Percentiles rank a stretch among this genome's conserved stretches.
These are phyloP conservation scores for Firmiana major DNA, from an alignment of 345 rosid genomes.

Conservation along the genomic window DNA sequence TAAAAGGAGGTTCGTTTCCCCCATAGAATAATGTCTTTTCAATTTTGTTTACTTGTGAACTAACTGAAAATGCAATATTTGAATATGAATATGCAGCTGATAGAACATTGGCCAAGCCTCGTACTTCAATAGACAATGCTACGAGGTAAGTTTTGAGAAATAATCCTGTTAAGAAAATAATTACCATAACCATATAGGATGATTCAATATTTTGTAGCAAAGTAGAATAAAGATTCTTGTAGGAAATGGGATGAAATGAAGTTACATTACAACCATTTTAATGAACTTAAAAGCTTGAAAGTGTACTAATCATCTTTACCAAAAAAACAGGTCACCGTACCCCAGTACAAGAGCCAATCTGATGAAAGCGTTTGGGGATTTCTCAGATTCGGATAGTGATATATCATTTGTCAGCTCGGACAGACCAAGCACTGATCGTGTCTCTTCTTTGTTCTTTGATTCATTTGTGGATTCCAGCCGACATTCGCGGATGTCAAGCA, in stretches of 20 bases:
- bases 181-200: too few relatives aligned
- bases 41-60: not conserved
- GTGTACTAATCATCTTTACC: not conserved
- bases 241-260: too few relatives aligned
- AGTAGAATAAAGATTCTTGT: too few relatives aligned
- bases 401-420: constrained; percentile 82
- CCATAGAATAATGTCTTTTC: not conserved
- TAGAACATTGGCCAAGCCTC: constrained; percentile 23
- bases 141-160: constrained; percentile 37
- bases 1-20: constrained; percentile 45
- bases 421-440: constrained; percentile 62
- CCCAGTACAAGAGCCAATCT: constrained; percentile 30
- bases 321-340: constrained; percentile 49
- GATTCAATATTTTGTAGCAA: too few relatives aligned
- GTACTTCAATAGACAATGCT: constrained; percentile 41
- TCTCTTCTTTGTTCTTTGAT: constrained; percentile 46
- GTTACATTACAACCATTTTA: too few relatives aligned
- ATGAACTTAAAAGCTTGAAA: not conserved
- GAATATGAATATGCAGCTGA: constrained; percentile 8
- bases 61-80: not conserved
- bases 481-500: constrained; percentile 43
- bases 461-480: constrained; percentile 37
- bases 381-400: constrained; percentile 60
- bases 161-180: too few relatives aligned
- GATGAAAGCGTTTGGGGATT: constrained; percentile 37